Percentiles rank a stretch among this genome's conserved stretches.
Conservation (phyloP, 2,329 filamentous ascomycete genomes). For the Didymella exigua region DNA sequence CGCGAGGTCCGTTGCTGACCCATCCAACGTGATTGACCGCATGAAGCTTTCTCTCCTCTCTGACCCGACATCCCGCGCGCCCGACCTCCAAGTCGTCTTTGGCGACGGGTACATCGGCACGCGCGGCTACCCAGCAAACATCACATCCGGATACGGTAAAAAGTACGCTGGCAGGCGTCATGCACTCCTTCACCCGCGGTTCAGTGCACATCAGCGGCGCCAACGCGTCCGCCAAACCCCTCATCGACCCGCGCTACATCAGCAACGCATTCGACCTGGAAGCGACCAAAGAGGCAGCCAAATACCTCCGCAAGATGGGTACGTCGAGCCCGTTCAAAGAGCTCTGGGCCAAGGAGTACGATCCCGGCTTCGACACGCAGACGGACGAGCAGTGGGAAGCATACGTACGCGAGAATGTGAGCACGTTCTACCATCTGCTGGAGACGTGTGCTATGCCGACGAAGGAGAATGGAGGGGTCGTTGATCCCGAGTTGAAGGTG, state of each 20-base stretch:
- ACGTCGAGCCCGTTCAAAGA: slow-evolving; percentile 32
- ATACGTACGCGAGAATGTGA: slow-evolving; percentile 20
- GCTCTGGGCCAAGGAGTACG: slow-evolving; percentile 34
- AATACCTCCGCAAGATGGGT: slow-evolving; percentile 33
- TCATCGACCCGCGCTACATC: slow-evolving; percentile 32
- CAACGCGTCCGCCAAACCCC: slow-evolving; percentile 16
- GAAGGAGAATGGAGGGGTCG: neutral
- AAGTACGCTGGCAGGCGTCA: slow-evolving; percentile 36
- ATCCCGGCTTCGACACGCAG: slow-evolving; percentile 26
- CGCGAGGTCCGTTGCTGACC: slow-evolving; percentile 17
- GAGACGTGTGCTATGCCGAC: slow-evolving; percentile 39
- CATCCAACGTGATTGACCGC: slow-evolving; percentile 19
- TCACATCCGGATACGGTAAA: slow-evolving; percentile 26
- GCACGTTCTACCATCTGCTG: slow-evolving; percentile 34
- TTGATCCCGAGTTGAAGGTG: neutral
- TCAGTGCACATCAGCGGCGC: slow-evolving; percentile 27
- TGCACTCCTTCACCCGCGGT: slow-evolving; percentile 39
- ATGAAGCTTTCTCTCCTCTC: slow-evolving; percentile 44
- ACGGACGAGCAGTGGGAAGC: slow-evolving; percentile 30
- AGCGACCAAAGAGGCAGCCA: slow-evolving; percentile 16
- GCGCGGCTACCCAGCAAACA: slow-evolving; percentile 38
- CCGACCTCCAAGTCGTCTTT: slow-evolving; percentile 53
- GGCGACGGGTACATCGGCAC: slow-evolving; percentile 53
- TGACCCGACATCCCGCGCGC: slow-evolving; percentile 31
- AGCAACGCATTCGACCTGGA: slow-evolving; percentile 25